These are phyloP conservation scores for Ambrosia hybrid DNA, from an alignment of 140 eudicot genomes.

Conservation along the genomic window DNA sequence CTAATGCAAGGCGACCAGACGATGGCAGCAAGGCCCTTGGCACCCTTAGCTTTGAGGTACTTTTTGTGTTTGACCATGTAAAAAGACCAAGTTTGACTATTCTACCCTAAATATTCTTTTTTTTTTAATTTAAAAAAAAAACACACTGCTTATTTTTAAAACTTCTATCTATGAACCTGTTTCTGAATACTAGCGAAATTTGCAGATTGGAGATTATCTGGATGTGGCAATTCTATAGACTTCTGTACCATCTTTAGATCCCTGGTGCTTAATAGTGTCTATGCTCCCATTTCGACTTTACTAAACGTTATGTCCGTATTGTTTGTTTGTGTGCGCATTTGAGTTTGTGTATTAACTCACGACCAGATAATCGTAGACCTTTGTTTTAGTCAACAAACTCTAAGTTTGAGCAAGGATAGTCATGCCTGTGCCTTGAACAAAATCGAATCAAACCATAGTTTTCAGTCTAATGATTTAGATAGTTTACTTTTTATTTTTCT, in stretches of 20 bases:
- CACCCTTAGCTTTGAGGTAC: constrained; percentile 81
- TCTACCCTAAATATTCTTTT: not conserved
- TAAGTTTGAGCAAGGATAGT: not conserved
- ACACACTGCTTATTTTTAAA: not conserved
- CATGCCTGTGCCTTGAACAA: not conserved
- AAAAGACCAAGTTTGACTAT: not conserved
- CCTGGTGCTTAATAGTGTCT: not conserved
- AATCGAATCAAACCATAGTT: not conserved
- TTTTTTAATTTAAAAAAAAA: no score
- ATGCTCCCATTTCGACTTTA: not conserved
- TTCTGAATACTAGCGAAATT: constrained; percentile 17
- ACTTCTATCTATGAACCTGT: not conserved
- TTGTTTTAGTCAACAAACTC: not conserved
- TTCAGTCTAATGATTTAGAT: not conserved
- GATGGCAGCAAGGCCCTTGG: constrained; percentile 76
- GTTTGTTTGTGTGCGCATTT: not conserved
- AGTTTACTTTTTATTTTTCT: not conserved
- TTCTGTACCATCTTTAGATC: not conserved
- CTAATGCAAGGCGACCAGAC: constrained; percentile 79
- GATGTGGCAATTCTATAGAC: constrained; percentile 71
- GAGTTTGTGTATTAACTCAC: not conserved
- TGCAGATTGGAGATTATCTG: constrained; percentile 91
- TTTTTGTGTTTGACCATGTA: not conserved
- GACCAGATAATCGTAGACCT: not conserved
- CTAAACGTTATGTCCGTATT: not conserved